Base-by-base conservation (phyloP, 2,329 filamentous ascomycete genomes). In the Celoporthe dispersa region DNA sequence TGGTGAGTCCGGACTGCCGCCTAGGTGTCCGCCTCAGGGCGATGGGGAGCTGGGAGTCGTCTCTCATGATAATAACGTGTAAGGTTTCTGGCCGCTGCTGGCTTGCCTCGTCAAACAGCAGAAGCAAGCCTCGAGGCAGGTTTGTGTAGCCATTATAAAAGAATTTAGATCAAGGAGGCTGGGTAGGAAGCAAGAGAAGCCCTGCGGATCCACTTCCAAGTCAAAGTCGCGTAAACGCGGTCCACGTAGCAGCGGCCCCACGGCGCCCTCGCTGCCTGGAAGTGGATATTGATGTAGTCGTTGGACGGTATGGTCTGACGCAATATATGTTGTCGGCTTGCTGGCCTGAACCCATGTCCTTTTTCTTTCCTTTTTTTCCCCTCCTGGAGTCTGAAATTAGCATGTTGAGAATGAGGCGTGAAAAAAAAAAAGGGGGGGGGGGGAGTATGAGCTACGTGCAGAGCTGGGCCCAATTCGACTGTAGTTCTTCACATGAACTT, bases 1-100 rank as follows among this genome's bases (percentile, higher is more conserved):
- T 41, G 5, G 22, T 60, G 22, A 51, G 51, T 35, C 55, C 51
- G 25, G 37, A 41, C 35, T 48, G 44, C 1, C 55, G 65, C 39
- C 69, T 63, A 14, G 67, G 69, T 25, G 67, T 69, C n/a, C 67
- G 64, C 55, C 69, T 35, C 22, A 72, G 41, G 22, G 67, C 69
- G 25, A 72, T 28, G n/a, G 69, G 55, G 19, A 64, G 62, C 16
- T 51, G 39, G 3, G 39, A 8, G 12, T 64, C 28, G 37, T 64
- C 37, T 11, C 4, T 22, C 28, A 53, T 22, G 3, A 63, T 66
- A 16, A 19, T 19, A 6, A 48, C 3, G 22, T 48, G n/a, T n/a
- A 11, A n/a, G 2, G 2, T 9, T 9, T 7, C n/a, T 48, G 44
- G 11, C 19, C 7, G 11, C 44, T 48, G 22, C 22, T n/a, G 44